Percentiles rank a stretch among this genome's conserved stretches.
phyloP scores from a whole-genome alignment of 805 yeast genomes.

The Yamadazyma ubonensis region DNA sequence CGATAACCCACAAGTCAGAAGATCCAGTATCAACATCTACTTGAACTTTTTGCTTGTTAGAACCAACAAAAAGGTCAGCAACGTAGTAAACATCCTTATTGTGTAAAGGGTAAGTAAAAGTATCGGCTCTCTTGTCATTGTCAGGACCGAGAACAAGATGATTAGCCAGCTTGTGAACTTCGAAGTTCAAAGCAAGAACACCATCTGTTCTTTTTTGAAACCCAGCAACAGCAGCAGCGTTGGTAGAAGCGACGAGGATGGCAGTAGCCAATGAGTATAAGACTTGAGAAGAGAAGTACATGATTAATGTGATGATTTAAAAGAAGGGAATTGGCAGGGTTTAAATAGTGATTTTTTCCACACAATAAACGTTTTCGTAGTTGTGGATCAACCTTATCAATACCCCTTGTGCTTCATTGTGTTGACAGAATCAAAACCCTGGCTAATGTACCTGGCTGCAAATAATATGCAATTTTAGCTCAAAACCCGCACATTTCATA shows the following conservation, averaged over 20 bases:
- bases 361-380: not conserved
- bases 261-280: slow-evolving; percentile 11
- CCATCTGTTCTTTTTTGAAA: slow-evolving; percentile 13
- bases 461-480: too few relatives aligned
- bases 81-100: slow-evolving; percentile 14
- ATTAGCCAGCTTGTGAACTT: slow-evolving; percentile 6
- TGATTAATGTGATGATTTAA: not conserved
- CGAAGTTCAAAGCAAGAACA: slow-evolving; percentile 11
- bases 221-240: slow-evolving; percentile 12
- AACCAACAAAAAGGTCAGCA: slow-evolving; percentile 20
- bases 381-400: too few relatives aligned
- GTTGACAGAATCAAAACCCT: too few relatives aligned
- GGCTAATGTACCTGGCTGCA: too few relatives aligned
- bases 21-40: slow-evolving; percentile 30
- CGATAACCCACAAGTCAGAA: slow-evolving; percentile 29
- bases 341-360: not conserved
- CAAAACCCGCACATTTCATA: too few relatives aligned
- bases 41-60: slow-evolving; percentile 20
- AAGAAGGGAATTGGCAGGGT: not conserved
- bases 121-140: slow-evolving; percentile 4
- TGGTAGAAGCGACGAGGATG: slow-evolving; percentile 7
- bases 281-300: slow-evolving; percentile 7
- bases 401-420: too few relatives aligned
- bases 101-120: slow-evolving; percentile 2
- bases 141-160: not conserved